Evolutionary conservation across 805 yeast species (phyloP), one percentile per base, ranked within the genome.

Genomic region (Candida stauntonica): DNA sequence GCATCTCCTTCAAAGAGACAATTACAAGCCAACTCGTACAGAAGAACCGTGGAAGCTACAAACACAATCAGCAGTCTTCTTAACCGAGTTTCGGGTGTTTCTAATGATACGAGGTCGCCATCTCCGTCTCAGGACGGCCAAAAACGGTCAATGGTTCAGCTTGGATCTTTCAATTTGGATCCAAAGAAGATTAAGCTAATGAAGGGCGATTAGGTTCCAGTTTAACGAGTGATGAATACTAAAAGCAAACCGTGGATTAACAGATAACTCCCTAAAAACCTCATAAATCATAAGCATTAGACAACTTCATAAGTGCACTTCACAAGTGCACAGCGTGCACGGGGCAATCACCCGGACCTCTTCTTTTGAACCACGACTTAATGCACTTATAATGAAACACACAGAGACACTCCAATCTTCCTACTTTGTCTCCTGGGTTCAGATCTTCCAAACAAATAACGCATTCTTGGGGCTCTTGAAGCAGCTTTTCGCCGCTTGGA

Each of bases 371-470:
- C 99, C 99, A 93, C 40, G 78, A 80, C 58, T 83, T 79, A 47
- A 93, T 93, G 62, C 99, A 93, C 46, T 74, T 67, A 57, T 88
- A 88, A 55, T 93, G 99, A 60, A 87, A 93, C 26, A 89, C 86
- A 57, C 99, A 93, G 12, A 93, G 68, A 58, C 99, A 93, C 60
- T 91, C 98, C 42, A 93, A 63, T 29, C 99, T 66, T 0, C 95
- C 98, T 14, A 93, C 91, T 53, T 81, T 82, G 39, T 88, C 93
- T 2, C 95, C 95, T 0, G 89, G 86, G 33, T 65, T 63, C 58
- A 89, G 77, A 15, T 86, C 95, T 57, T 93, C 99, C 45, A 91
- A 76, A 55, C 99, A 93, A 17, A 93, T 91, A 13, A 87, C 91
- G 59, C 99, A 93, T 59, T 93, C 98, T 34, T 77, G 76, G 24